These are phyloP conservation scores for Clausena lansium DNA, from an alignment of 345 rosid species.

Conservation along the genomic window DNA sequence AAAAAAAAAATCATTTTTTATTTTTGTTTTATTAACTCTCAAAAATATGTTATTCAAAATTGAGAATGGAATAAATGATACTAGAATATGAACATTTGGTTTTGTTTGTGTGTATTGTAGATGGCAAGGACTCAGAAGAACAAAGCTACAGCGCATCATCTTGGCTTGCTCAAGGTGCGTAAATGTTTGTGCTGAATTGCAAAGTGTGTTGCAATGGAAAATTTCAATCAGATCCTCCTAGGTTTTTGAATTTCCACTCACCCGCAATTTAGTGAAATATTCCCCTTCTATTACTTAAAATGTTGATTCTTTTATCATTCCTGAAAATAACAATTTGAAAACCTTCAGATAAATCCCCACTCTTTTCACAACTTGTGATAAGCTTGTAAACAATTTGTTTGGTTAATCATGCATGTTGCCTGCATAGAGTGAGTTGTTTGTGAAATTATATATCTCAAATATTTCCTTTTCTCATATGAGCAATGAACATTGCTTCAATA, in stretches of 20 bases:
- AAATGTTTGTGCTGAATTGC: not conserved
- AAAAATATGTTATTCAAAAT: not conserved
- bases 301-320: not conserved
- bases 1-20: not conserved
- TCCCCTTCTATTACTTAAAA: not conserved
- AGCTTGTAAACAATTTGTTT: not conserved
- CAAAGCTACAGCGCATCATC: conserved; percentile 97
- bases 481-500: not conserved
- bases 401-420: not conserved
- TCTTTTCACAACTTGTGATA: not conserved
- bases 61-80: not conserved
- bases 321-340: not conserved
- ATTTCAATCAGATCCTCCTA: not conserved
- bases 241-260: not conserved
- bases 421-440: not conserved
- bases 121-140: conserved; percentile 98
- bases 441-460: not conserved
- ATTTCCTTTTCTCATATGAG: not conserved
- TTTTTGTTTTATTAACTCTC: not conserved
- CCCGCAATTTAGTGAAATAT: not conserved
- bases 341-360: not conserved
- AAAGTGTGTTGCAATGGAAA: not conserved
- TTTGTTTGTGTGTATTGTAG: conserved; percentile 37
- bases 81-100: not conserved
- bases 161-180: conserved; percentile 88